These are phyloP conservation scores for Leccinum olivaceoglutinosum DNA, from an alignment of 1,284 basidiomycete species.

Conservation along the genomic window DNA sequence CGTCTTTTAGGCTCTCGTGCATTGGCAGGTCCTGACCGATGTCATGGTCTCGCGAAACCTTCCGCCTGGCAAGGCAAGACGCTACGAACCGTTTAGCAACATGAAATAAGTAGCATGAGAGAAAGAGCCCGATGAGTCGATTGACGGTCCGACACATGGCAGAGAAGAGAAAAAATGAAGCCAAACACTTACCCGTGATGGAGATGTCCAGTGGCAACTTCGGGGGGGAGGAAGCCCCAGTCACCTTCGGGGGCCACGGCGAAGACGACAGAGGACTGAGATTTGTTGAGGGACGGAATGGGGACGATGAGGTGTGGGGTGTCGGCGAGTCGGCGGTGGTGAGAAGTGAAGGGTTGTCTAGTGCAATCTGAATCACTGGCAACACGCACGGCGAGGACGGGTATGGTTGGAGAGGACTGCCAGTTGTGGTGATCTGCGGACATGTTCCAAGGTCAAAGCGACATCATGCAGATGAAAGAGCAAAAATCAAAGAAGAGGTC, in stretches of 20 bases:
- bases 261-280: slow-evolving; percentile 40
- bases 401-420: slow-evolving; percentile 10
- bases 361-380: slow-evolving; percentile 10
- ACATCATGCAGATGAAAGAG: slow-evolving; percentile 17
- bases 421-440: slow-evolving; percentile 22
- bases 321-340: slow-evolving; percentile 11
- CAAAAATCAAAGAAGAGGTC: background rate
- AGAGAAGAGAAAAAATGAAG: slow-evolving; percentile 4
- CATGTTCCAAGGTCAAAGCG: slow-evolving; percentile 17
- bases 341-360: slow-evolving; percentile 23
- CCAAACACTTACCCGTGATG: slow-evolving; percentile 41
- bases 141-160: background rate
- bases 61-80: slow-evolving; percentile 43
- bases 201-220: slow-evolving; percentile 55
- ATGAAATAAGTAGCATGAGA: background rate
- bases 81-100: background rate
- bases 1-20: slow-evolving; percentile 69
- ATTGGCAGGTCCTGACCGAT: slow-evolving; percentile 53
- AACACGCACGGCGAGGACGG: slow-evolving; percentile 9
- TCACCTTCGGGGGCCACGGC: slow-evolving; percentile 23
- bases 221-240: slow-evolving; percentile 34
- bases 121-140: background rate
- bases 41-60: slow-evolving; percentile 64
- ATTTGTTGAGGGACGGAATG: slow-evolving; percentile 33
- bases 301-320: slow-evolving; percentile 41